Evolutionary conservation across 2,329 filamentous ascomycete species (phyloP).

Genomic region (Aplosporella prunicola): DNA sequence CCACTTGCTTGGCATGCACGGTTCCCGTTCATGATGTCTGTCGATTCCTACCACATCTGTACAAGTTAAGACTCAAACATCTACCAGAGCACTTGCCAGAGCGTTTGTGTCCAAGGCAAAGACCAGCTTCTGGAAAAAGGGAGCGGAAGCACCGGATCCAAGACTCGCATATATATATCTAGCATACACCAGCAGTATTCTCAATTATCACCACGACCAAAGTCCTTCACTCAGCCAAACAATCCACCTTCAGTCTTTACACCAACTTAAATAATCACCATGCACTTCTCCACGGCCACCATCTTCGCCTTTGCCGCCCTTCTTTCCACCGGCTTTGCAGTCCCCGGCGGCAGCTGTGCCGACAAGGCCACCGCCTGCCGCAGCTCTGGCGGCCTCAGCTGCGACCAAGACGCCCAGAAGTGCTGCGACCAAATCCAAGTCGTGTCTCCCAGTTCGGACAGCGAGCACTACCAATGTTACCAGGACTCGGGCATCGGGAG

Average conservation of each 20-base stretch:
- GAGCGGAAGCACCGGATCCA: background rate
- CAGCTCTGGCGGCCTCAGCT: background rate
- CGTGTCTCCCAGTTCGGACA: background rate
- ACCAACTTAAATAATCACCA: background rate
- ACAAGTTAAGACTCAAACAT: background rate
- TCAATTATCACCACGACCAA: background rate
- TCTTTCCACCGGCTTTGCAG: background rate
- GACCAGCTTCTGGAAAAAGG: background rate
- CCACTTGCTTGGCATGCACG: background rate
- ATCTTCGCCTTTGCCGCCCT: conserved; percentile 1
- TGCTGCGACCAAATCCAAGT: background rate
- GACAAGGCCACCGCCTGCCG: conserved; percentile 1
- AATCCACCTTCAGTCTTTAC: conserved; percentile 1
- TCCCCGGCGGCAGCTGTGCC: background rate
- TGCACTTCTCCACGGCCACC: conserved; percentile 4
- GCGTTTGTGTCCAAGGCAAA: conserved; percentile 1
- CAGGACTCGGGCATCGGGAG: no score
- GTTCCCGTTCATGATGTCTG: background rate
- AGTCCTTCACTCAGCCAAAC: background rate
- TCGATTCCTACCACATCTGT: background rate
- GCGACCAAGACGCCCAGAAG: background rate
- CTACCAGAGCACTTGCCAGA: background rate
- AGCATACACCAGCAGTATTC: background rate
- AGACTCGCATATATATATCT: background rate
- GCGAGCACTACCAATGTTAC: background rate